Base-by-base conservation (phyloP, 768 basidiomycete genomes). In the Tremella fuciformis region DNA sequence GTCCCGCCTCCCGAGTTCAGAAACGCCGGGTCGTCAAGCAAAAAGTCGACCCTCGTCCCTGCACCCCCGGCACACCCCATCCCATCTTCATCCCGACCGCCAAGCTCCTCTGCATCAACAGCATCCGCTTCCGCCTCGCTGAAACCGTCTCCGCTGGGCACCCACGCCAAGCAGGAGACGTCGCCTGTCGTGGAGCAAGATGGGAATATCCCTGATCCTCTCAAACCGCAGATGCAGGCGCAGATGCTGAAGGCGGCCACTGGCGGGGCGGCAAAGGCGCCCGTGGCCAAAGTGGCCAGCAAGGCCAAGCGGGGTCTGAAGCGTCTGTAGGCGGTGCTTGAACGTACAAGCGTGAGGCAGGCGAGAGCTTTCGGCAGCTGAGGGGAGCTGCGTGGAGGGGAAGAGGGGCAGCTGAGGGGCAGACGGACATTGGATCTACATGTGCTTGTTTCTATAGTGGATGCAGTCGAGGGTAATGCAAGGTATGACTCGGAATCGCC, bases 251-350 rank as follows among this genome's bases (percentile, higher is more conserved):
- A 66, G 55, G 34, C 48, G 34, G 60, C 22, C 8, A 24, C 29
- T 11, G 51, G 26, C 24, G 53, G 21, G 19, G 55, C 55, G 48
- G 55, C 55, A 41, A 58, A 63, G 63, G 55, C 55, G 2, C 40
- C 29, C 8, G 59, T 59, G 7, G 49, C 42, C 21, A 22, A 18
- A n/a, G 62, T 39, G 25, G 65, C 57, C 26, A 65, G 60, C 55
- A 62, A 65, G 37, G 64, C 67, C 42, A 72, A 72, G 63, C 41
- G 70, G 50, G 70, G 70, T 9, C 57, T 69, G 25, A 69, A 69
- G 63, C 54, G 70, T 56, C 49, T 72, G 15, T 72, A 44, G 39
- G 29, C 4, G 29, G 29, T 34, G 29, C 11, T 34, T 34, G 29
- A 11, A 11, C 29, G 29, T 4, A 22, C 6, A 46, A 15, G 4